These are phyloP conservation scores for Diaporthe australafricana DNA, from an alignment of 2,329 filamentous ascomycete species.

Conservation along the genomic window DNA sequence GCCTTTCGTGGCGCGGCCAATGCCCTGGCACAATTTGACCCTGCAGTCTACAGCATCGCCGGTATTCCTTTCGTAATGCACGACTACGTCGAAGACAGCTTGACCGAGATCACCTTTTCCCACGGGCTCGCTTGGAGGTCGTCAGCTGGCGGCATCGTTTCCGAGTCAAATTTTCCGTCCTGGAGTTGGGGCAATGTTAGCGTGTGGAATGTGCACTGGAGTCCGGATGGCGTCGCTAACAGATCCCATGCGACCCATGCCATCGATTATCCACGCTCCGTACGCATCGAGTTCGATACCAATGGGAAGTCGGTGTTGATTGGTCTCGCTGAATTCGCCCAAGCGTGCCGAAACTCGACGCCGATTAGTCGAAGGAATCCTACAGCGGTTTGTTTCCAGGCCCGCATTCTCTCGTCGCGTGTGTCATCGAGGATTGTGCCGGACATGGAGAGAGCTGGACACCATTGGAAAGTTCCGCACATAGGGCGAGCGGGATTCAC, in stretches of 20 bases:
- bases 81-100: not conserved
- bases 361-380: not conserved
- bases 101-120: not conserved
- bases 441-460: no score
- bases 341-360: not conserved
- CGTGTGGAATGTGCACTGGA: not conserved
- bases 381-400: not conserved
- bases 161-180: not conserved
- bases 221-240: no score
- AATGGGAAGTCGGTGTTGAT: not conserved
- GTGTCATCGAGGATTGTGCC: not conserved
- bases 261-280: not conserved
- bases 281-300: not conserved
- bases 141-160: not conserved
- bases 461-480: no score
- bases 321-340: not conserved
- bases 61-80: not conserved
- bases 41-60: not conserved
- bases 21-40: not conserved
- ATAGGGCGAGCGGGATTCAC: no score
- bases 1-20: no score
- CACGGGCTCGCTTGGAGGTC: not conserved
- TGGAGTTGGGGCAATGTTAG: not conserved
- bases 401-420: not conserved
- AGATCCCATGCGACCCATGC: no score